Evolutionary conservation across 2,329 filamentous ascomycete genomes (phyloP).

Genomic region (Cladobotryum mycophilum): DNA sequence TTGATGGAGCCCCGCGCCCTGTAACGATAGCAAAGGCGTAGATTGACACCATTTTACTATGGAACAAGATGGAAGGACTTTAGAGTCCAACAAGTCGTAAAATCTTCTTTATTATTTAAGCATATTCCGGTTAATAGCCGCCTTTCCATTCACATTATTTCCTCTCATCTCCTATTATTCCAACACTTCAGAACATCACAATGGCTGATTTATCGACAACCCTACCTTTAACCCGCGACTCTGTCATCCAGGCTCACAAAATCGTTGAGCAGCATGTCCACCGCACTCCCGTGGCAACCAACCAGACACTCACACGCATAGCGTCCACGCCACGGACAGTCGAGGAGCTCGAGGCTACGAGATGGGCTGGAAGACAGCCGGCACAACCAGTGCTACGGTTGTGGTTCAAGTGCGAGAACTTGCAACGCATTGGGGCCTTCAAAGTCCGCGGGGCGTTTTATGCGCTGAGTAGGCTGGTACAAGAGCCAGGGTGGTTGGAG

Average conservation of each 20-base stretch:
- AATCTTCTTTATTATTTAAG: no score
- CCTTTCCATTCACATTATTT: no score
- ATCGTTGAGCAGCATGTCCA: conserved; percentile 74
- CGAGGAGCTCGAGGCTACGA: conserved; percentile 48
- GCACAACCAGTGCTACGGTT: conserved; percentile 63
- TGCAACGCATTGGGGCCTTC: conserved; percentile 86
- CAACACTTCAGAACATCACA: conserved; percentile 8
- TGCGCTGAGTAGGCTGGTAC: conserved; percentile 64
- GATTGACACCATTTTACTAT: not conserved
- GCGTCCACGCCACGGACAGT: conserved; percentile 63
- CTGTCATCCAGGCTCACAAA: conserved; percentile 64
- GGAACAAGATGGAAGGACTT: no score
- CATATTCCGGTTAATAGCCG: no score
- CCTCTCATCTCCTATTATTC: not conserved
- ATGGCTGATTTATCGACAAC: conserved; percentile 51
- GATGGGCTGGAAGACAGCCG: conserved; percentile 49
- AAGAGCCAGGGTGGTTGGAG: conserved; percentile 54
- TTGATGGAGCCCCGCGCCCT: not conserved
- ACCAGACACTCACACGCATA: conserved; percentile 63
- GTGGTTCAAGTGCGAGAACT: conserved; percentile 95
- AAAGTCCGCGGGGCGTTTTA: conserved; percentile 90
- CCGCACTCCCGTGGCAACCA: conserved; percentile 76
- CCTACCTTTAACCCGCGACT: conserved; percentile 63
- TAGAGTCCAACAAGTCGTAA: no score
- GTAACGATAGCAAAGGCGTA: no score